Evolutionary conservation across 202 grass and related monocot species (phyloP).

Genomic region (Zoysia matrella): DNA sequence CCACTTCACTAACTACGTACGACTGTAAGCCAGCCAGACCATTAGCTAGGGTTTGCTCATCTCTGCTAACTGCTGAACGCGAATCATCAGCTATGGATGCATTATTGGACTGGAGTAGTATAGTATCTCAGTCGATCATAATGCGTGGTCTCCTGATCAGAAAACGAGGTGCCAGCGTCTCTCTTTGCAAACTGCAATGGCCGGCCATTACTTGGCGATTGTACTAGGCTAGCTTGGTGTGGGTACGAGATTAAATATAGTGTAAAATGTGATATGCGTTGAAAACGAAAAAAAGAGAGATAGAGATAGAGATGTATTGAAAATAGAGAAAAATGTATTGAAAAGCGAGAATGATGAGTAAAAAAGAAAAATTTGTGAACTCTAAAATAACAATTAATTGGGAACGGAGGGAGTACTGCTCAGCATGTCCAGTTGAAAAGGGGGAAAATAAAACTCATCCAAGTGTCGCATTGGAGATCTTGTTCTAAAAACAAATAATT

Average conservation of each 20-base stretch:
- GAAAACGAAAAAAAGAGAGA: no score
- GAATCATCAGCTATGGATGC: neutral
- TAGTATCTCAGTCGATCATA: neutral
- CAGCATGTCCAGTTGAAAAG: neutral
- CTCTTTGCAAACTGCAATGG: neutral
- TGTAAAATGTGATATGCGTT: no score
- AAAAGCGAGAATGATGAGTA: no score
- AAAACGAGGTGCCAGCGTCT: conserved; percentile 4
- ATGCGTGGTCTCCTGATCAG: neutral
- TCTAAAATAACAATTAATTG: no score
- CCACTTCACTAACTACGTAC: conserved; percentile 26
- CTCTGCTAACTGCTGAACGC: neutral
- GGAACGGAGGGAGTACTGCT: neutral
- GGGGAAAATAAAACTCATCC: no score
- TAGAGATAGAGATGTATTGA: no score
- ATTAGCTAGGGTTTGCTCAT: neutral
- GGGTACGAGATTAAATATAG: no score
- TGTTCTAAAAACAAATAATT: neutral
- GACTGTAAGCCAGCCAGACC: no score
- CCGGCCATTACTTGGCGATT: neutral
- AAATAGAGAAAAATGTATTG: no score
- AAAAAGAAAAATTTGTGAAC: no score
- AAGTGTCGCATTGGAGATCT: neutral
- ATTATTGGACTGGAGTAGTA: neutral
- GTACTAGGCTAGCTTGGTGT: neutral